phyloP scores from a whole-genome alignment of 768 basidiomycete species.

The Cystofilobasidium bisporidii region DNA sequence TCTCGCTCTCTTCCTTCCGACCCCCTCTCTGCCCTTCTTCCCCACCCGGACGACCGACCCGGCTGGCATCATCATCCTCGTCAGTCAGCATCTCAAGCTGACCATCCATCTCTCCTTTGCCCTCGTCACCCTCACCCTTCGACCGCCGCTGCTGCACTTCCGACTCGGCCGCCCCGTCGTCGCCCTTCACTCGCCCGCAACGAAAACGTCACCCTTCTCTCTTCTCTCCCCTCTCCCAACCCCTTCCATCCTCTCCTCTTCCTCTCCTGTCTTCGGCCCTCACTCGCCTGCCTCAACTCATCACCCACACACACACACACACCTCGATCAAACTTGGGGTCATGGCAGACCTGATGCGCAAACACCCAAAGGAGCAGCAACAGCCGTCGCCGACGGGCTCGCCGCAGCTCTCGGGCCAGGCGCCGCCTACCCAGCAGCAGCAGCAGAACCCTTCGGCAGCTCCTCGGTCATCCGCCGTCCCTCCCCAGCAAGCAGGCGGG shows the following conservation, averaged over 20 bases:
- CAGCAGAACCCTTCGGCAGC: no score
- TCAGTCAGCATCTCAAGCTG: no score
- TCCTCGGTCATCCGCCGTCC: no score
- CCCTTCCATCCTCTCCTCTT: no score
- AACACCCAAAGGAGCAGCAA: background rate
- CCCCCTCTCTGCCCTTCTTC: background rate
- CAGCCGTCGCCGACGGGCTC: background rate
- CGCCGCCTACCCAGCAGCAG: background rate
- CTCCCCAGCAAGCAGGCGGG: no score
- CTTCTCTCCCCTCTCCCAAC: no score
- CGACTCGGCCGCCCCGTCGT: background rate
- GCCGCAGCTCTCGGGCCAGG: background rate
- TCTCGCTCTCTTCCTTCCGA: constrained; percentile 24
- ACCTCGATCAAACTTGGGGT: no score
- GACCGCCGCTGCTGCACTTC: background rate
- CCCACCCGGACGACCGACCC: background rate
- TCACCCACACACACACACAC: no score
- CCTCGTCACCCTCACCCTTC: background rate
- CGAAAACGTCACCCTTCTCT: background rate
- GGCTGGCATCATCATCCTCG: no score
- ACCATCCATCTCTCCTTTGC: no score
- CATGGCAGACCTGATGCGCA: constrained; percentile 5
- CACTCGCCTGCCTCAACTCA: no score
- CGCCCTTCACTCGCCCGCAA: background rate
- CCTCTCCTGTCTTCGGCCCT: no score